Evolutionary conservation across 2,329 filamentous ascomycete genomes (phyloP).

Genomic region (Teratosphaeria nubilosa): DNA sequence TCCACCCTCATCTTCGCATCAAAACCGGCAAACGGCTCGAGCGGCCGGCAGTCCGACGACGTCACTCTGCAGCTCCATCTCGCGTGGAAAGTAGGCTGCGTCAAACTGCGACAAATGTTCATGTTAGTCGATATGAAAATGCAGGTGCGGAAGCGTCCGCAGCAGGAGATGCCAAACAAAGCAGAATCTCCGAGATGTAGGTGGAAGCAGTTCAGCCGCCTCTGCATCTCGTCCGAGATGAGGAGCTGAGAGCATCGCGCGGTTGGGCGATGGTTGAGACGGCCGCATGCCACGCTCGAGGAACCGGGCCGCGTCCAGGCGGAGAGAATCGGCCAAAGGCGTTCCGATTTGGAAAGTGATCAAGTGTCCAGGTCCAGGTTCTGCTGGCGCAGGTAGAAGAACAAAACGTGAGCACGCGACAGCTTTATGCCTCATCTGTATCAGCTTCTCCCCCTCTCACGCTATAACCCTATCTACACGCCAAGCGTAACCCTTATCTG

Average conservation of each 20-base stretch:
- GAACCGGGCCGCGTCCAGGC: not conserved
- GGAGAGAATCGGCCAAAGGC: not conserved
- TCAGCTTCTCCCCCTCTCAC: not conserved
- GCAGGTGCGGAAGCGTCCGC: not conserved
- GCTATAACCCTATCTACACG: not conserved
- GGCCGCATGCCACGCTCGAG: not conserved
- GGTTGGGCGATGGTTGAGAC: not conserved
- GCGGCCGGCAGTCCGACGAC: not conserved
- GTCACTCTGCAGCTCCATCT: not conserved
- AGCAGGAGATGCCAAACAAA: not conserved
- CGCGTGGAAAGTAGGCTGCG: not conserved
- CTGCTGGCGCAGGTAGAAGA: not conserved
- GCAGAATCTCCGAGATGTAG: not conserved
- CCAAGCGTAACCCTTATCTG: not conserved
- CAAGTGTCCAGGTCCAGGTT: not conserved
- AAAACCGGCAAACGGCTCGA: not conserved
- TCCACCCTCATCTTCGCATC: not conserved
- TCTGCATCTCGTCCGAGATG: not conserved
- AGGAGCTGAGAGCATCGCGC: not conserved
- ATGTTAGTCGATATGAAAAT: not conserved
- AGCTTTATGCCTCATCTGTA: not conserved
- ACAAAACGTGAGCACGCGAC: not conserved
- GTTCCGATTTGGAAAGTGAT: not conserved
- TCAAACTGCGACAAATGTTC: not conserved
- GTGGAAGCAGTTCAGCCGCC: not conserved